Evolutionary conservation across 192 early-diverging fungal genomes (phyloP), one percentile per base, ranked within the genome.

Genomic region (Mycoemilia scoparia): DNA sequence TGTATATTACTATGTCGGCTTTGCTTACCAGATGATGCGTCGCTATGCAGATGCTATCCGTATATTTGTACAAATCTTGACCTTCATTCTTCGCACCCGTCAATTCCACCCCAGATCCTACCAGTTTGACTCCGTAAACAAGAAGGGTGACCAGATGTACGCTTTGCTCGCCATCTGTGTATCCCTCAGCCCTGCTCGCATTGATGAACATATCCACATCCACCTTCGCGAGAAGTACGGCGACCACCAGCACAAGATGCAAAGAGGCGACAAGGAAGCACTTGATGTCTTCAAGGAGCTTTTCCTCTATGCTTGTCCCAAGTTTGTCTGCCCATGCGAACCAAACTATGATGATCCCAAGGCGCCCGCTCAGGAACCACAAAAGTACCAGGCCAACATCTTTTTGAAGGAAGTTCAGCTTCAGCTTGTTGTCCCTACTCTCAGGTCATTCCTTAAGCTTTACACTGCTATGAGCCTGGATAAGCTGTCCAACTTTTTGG

Each of bases 11-110:
- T 91, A 92, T 60, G 82, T 91, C 21, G 91, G 87, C 25, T 92
- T 96, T 52, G 73, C 87, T 21, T 96, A 92, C 69, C 76, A 91
- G 82, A 96, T 96, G 91, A 84, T 92, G 85, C 67, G 87, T 29
- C 69, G 91, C 43, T 96, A 91, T 49, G 73, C 85, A 24, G 91
- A 96, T 49, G 91, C 91, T 32, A 85, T 88, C 64, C 80, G 77
- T 49, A 74, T 82, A 5, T 87, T 91, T 62, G 75, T 77, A 13
- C 82, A 85, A 49, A 81, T 96, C 46, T 68, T 91, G 36, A 70
- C 76, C 12, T 91, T 87, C 54, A 79, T 96, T 30, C 68, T 79
- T 37, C 70, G 87, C 36, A 91, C 85, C 18, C 84, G 80, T 70
- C 86, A 90, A 59, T 96, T 88, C 68, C 86, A 96, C 57, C 76